phyloP scores from a whole-genome alignment of 495 filamentous ascomycete species.

The Penicillium atrosanguineum region DNA sequence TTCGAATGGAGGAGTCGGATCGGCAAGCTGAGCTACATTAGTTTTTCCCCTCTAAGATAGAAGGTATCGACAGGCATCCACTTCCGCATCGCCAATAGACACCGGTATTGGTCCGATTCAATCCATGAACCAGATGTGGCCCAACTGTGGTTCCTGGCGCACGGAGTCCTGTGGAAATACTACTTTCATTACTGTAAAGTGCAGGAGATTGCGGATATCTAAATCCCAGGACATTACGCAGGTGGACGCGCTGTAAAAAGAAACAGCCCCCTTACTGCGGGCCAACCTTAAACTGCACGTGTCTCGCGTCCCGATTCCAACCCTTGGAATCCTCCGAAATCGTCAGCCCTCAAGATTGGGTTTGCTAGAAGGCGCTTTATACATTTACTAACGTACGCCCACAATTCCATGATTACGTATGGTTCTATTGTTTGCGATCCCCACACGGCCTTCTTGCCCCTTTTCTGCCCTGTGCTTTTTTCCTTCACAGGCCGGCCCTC shows the following conservation, averaged over 20 bases:
- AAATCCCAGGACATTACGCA: neutral
- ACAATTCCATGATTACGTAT: neutral
- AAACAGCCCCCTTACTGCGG: slow-evolving; percentile 8
- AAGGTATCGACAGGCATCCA: slow-evolving; percentile 31
- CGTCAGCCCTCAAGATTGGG: neutral
- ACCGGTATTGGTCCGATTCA: neutral
- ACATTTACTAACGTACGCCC: neutral
- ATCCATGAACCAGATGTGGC: neutral
- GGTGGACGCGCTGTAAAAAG: neutral
- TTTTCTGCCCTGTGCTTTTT: neutral
- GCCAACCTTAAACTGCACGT: slow-evolving; percentile 15
- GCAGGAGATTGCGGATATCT: neutral
- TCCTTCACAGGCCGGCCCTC: neutral
- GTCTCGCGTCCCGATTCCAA: neutral
- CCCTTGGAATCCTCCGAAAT: neutral
- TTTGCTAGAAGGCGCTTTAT: neutral
- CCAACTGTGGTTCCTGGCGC: slow-evolving; percentile 12
- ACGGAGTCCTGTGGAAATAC: slow-evolving; percentile 9
- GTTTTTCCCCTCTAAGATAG: slow-evolving; percentile 9
- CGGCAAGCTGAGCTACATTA: neutral
- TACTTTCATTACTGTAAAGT: neutral
- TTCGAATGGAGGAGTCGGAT: neutral
- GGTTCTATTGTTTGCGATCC: neutral
- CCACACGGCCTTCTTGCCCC: neutral
- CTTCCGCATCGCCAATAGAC: neutral